Base-by-base conservation (phyloP, 2,329 filamentous ascomycete genomes). In the Cladophialophora immunda region DNA sequence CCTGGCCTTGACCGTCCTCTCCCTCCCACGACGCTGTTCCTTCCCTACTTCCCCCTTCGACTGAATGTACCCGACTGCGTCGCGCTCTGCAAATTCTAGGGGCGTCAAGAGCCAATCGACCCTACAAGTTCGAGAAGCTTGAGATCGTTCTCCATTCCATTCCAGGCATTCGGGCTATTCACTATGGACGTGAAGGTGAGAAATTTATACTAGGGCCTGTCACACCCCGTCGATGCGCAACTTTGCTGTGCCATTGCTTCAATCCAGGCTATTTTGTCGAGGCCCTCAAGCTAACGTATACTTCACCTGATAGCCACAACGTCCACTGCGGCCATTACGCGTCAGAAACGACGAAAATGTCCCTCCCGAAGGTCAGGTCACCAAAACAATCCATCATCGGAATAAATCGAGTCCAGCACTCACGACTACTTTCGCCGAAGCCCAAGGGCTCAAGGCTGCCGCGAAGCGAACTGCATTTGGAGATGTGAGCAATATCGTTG, bases 381-480 rank as follows among this genome's bases (percentile, higher is more conserved):
- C 86, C 72, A 88, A 88, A 76, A 81, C 86, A 61, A 81, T 93
- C 68, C 92, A 96, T 73, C 89, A 93, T 74, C 90, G 91, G 70
- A 90, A 93, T 81, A 97, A 97, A 80, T 96, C 93, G 8, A 89
- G 85, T 36, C 88, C 78, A 78, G 90, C 80, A 79, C 86, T 85
- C 2, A 50, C 50, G 72, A 92, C 81, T 73, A 82, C 76, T 72
- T 75, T 86, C 67, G 76, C 84, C 68, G 81, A 84, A 68, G 84
- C 82, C 58, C 84, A 81, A 65, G 84, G 82, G 45, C 79, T 89
- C 70, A 92, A 90, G 78, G 84, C 85, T 62, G 84, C 87, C 65
- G 84, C 89, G 63, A 95, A 94, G 82, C 89, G 93, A 72, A 89
- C 89, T 69, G 92, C 89, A 13, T 93, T 96, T 78, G 91, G 87